These are phyloP conservation scores for Hericium rajendrae DNA, from an alignment of 768 basidiomycete genomes.

Conservation along the genomic window DNA sequence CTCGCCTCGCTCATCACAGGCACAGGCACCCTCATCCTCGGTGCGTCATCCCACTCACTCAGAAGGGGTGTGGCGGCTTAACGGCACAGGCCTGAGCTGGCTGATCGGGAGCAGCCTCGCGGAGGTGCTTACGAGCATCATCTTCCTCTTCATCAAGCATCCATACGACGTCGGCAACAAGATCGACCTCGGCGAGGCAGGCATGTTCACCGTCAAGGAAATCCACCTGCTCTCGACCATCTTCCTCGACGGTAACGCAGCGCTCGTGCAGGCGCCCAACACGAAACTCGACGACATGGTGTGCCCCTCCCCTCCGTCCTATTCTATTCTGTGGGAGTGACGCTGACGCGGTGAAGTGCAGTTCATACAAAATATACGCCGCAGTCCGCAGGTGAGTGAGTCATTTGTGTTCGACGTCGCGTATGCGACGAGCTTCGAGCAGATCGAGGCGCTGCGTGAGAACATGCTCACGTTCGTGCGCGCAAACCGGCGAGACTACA, in stretches of 20 bases:
- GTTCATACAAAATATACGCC: constrained; percentile 65
- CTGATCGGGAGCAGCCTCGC: constrained; percentile 74
- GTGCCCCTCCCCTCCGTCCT: constrained; percentile 12
- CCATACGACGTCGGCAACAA: constrained; percentile 79
- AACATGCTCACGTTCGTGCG: constrained; percentile 76
- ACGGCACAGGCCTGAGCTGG: constrained; percentile 59
- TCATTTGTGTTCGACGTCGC: constrained; percentile 74
- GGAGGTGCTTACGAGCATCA: constrained; percentile 77
- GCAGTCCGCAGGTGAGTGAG: constrained; percentile 76
- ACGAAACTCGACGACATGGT: constrained; percentile 47
- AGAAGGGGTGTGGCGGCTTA: background rate
- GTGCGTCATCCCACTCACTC: constrained; percentile 15
- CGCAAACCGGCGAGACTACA: constrained; percentile 66
- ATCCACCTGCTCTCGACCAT: constrained; percentile 76
- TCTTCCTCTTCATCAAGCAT: constrained; percentile 86
- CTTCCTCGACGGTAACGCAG: constrained; percentile 50
- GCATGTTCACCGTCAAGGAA: constrained; percentile 74
- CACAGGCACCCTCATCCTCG: constrained; percentile 53
- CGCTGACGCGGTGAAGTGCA: constrained; percentile 17
- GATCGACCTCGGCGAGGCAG: constrained; percentile 35
- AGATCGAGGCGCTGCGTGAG: constrained; percentile 65
- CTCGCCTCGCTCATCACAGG: constrained; percentile 67
- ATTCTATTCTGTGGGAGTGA: background rate
- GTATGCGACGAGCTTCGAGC: constrained; percentile 71
- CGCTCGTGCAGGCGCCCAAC: constrained; percentile 66